phyloP scores from a whole-genome alignment of 441 rosid species.

The Pelargonium cotyledonis region DNA sequence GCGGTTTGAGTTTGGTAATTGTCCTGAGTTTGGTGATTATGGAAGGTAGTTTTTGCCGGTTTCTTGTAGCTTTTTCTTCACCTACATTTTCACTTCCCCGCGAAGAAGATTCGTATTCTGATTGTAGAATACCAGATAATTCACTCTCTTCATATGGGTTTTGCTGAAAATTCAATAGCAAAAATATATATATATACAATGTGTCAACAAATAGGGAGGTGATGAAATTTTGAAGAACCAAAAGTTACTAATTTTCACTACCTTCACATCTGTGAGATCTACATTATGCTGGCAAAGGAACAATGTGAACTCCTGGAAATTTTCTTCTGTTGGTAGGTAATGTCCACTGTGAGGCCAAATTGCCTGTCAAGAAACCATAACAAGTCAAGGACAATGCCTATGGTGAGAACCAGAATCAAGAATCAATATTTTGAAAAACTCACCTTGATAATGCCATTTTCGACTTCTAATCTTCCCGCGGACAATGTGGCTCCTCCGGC shows the following conservation, averaged over 20 bases:
- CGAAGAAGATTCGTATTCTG: slow-evolving; percentile 24
- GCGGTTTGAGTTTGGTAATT: slow-evolving; percentile 30
- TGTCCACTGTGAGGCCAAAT: slow-evolving; percentile 99
- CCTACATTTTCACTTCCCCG: slow-evolving; percentile 23
- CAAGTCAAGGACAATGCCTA: background rate
- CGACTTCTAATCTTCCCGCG: slow-evolving; percentile 73
- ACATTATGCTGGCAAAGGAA: slow-evolving; percentile 66
- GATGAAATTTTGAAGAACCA: too few relatives aligned
- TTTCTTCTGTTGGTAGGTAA: slow-evolving; percentile 85
- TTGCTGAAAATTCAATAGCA: slow-evolving; percentile 33
- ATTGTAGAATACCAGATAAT: slow-evolving; percentile 22
- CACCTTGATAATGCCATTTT: slow-evolving; percentile 77
- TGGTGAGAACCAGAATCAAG: background rate
- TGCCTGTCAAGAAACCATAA: slow-evolving; percentile 36
- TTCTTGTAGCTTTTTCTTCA: slow-evolving; percentile 15
- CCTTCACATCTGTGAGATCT: slow-evolving; percentile 69
- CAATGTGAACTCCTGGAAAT: slow-evolving; percentile 62
- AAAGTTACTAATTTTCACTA: slow-evolving; percentile 17
- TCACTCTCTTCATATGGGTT: slow-evolving; percentile 56
- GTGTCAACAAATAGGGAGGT: too few relatives aligned
- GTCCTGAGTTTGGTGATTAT: slow-evolving; percentile 33
- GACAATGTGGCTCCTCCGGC: slow-evolving; percentile 90
- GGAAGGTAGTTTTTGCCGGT: slow-evolving; percentile 21
- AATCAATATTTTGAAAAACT: background rate
- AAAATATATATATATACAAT: too few relatives aligned